A percentile compares a stretch with the other conserved stretches of the same genome.
phyloP scores from a whole-genome alignment of 352 stramenopile genomes.

The Phytophthora pseudosyringae region DNA sequence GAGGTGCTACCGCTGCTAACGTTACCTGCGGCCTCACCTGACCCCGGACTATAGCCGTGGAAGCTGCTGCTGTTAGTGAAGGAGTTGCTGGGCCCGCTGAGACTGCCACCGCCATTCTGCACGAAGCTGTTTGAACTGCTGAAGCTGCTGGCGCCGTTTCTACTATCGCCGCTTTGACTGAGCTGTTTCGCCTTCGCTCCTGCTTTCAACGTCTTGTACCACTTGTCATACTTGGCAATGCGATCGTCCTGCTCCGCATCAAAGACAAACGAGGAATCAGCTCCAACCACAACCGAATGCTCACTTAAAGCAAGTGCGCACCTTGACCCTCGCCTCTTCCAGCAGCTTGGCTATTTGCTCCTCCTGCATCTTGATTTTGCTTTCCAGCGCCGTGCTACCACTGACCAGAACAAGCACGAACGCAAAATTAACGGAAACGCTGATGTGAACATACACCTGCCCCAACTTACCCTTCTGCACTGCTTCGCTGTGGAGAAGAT shows the following conservation, averaged over 20 bases:
- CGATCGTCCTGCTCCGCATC: conserved; percentile 57
- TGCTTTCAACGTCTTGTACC: conserved; percentile 87
- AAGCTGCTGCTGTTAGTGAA: conserved; percentile 77
- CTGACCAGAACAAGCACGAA: conserved; percentile 17
- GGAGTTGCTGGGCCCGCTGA: conserved; percentile 47
- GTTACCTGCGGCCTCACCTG: conserved; percentile 19
- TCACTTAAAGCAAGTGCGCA: conserved; percentile 6
- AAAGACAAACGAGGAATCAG: conserved; percentile 6
- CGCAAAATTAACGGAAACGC: conserved; percentile 9
- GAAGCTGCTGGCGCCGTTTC: conserved; percentile 41
- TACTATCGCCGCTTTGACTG: conserved; percentile 52
- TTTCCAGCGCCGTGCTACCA: conserved; percentile 32
- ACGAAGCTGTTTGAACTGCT: conserved; percentile 46
- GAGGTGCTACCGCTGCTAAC: conserved; percentile 17
- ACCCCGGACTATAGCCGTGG: conserved; percentile 40
- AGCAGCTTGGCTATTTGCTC: conserved; percentile 67
- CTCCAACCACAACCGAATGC: neutral
- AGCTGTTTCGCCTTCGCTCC: conserved; percentile 85
- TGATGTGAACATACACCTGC: neutral
- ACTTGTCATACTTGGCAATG: conserved; percentile 86
- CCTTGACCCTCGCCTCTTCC: conserved; percentile 54
- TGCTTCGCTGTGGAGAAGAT: conserved; percentile 15
- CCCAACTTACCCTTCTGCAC: conserved; percentile 20
- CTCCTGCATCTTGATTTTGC: conserved; percentile 54
- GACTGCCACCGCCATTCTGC: conserved; percentile 32